A percentile compares a stretch with the other conserved stretches of the same genome.
Evolutionary conservation across 345 rosid species (phyloP).

Genomic region (Salix arbutifolia): DNA sequence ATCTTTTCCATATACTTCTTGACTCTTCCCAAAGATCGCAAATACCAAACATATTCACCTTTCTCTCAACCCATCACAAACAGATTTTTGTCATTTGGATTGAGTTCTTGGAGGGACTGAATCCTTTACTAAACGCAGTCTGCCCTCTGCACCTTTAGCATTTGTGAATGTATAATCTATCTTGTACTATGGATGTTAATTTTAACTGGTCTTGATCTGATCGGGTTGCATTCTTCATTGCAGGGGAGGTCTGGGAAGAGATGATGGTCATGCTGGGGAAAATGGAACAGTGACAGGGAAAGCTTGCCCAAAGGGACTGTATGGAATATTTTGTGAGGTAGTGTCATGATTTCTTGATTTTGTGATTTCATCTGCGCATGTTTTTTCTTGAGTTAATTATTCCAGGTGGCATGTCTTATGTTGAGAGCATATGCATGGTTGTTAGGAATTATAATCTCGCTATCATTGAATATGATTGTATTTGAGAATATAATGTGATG

Average conservation of each 20-base stretch:
- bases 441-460: not conserved
- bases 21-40: not conserved
- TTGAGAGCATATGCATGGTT: not conserved
- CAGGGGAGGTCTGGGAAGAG: constrained; percentile 78
- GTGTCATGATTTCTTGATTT: constrained; percentile 1
- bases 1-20: not conserved
- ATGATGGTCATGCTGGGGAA: constrained; percentile 52
- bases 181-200: not conserved
- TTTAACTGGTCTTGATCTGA: not conserved
- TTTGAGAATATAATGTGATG: not conserved
- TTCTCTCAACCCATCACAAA: not conserved
- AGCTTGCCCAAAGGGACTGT: constrained; percentile 89
- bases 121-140: not conserved
- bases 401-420: not conserved
- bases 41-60: not conserved
- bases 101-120: not conserved
- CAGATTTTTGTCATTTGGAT: not conserved
- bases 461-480: not conserved
- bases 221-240: not conserved
- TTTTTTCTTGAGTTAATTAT: not conserved
- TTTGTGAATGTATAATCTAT: not conserved
- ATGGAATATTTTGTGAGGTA: constrained; percentile 89
- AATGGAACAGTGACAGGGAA: constrained; percentile 89
- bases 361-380: not conserved
- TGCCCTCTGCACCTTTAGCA: not conserved